Base-by-base conservation (phyloP, 2,329 filamentous ascomycete genomes). In the Diatrype stigma region DNA sequence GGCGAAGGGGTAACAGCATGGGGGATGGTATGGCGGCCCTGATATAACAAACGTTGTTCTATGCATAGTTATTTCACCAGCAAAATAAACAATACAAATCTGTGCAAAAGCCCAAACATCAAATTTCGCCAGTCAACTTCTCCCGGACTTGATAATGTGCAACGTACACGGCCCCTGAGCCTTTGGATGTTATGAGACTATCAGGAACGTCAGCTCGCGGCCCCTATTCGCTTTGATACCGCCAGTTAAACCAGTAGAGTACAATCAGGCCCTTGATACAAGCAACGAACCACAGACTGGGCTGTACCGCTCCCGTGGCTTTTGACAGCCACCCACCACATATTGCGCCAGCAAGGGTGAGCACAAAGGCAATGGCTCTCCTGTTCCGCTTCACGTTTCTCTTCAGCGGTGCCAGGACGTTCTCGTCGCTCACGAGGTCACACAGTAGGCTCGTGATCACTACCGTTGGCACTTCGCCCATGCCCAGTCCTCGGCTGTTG, bases 401-500 rank as follows among this genome's bases (percentile, higher is more conserved):
- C 28, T 52, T 53, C 6, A 68, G 35, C 3, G 71, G 62, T 3
- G 68, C 73, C n/a, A 80, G 66, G 11, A 81, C 65, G 46, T 71
- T 61, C 11, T 73, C 73, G 59, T 82, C 79, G 44, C 75, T 76
- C 54, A 79, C 71, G 35, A 81, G 55, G 55, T 81, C 79, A 60
- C 75, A 79, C 54, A 80, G 77, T 6, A 79, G 65, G 47, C 72
- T 78, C 2, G 79, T 82, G 52, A 82, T 63, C 16, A 82, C 79
- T 48, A 77, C 79, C 1, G 79, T 79, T 2, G 79, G 79, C 49
- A 82, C 71, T 61, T 81, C 79, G 56, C 75, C 74, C 55, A 76
- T 76, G 5, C 77, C 78, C 26, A 82, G 65, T 4, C 75, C 64
- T 37, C 79, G 69, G 23, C 72, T 76, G 37, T 73, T 75, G 26